Evolutionary conservation across 768 basidiomycete genomes (phyloP).

Genomic region (Tulasnella calospora): DNA sequence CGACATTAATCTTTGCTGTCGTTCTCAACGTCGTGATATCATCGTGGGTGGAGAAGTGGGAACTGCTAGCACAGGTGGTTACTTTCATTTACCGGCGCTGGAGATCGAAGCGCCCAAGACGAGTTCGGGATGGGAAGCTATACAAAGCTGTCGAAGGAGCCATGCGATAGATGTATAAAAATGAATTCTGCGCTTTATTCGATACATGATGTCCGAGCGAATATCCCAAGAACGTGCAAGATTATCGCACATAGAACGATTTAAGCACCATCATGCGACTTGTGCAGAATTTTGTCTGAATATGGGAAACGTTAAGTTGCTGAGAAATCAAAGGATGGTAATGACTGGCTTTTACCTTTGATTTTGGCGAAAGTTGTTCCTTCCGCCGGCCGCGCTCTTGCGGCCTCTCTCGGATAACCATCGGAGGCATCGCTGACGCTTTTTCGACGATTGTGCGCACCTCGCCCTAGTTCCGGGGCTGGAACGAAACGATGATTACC

Average conservation of each 20-base stretch:
- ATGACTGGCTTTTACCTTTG: not conserved
- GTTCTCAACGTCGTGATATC: conserved; percentile 66
- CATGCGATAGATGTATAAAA: conserved; percentile 37
- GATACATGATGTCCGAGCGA: too few relatives aligned
- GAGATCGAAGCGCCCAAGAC: conserved; percentile 40
- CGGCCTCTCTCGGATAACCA: not conserved
- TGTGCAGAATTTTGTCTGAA: not conserved
- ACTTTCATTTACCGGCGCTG: conserved; percentile 39
- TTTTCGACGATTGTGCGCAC: not conserved
- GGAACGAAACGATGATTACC: conserved; percentile 11
- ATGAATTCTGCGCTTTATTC: not conserved
- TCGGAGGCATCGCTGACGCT: not conserved
- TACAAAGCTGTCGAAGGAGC: conserved; percentile 84
- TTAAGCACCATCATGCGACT: not conserved
- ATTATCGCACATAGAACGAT: not conserved
- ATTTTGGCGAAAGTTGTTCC: not conserved
- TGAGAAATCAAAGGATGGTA: not conserved
- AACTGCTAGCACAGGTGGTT: conserved; percentile 51
- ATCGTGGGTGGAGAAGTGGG: conserved; percentile 73
- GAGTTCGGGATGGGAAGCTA: conserved; percentile 60
- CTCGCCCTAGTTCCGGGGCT: not conserved
- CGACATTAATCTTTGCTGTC: conserved; percentile 62
- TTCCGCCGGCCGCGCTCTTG: not conserved
- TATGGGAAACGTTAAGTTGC: not conserved
- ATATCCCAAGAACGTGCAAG: not conserved